Evolutionary conservation across 768 basidiomycete genomes (phyloP), one percentile per base, ranked within the genome.

Genomic region (Kwoniella bestiolae): DNA sequence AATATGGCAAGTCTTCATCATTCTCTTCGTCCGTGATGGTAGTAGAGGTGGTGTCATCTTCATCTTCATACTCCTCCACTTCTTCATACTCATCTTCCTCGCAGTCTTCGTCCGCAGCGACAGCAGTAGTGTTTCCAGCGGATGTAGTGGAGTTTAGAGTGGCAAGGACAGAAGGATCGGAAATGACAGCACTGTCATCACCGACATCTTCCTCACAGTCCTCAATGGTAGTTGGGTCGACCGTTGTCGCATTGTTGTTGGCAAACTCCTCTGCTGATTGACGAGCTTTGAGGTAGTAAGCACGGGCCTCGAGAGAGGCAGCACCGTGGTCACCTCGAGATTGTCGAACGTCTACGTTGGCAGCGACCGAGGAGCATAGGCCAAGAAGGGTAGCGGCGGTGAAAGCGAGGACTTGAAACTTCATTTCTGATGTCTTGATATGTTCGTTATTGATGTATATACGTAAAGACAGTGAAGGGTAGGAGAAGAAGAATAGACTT

Each of bases 11-110:
- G 18, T 68, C 70, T 7, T 71, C 62, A 34, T 55, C 45, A 35
- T 63, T 55, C 26, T 65, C 62, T 44, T 57, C 61, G 45, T 67
- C 65, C 3, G 67, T 69, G 5, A 34, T 63, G 50, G 53, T 63
- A 35, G 3, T 53, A 5, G 62, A 28, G 18, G 53, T 25, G 14
- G 45, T 34, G n/a, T 47, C 29, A 7, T 66, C 53, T 2, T 50
- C 66, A 3, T 58, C 63, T 47, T 41, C 38, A 41, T 51, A n/a
- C 25, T 52, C 61, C 16, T 67, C 65, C 35, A n/a, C n/a, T n/a
- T 63, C 63, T 16, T 25, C 53, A 16, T 46, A 26, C 6, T 46
- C 41, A 4, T 66, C 65, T 5, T 50, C 50, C 5, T 61, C 59
- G 18, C 49, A 57, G 21, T 61, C 52, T 31, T 66, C 65, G 2